A percentile compares a stretch with the other conserved stretches of the same genome.
These are phyloP conservation scores for Pythium myriotylum DNA, from an alignment of 352 stramenopile species.

Conservation along the genomic window DNA sequence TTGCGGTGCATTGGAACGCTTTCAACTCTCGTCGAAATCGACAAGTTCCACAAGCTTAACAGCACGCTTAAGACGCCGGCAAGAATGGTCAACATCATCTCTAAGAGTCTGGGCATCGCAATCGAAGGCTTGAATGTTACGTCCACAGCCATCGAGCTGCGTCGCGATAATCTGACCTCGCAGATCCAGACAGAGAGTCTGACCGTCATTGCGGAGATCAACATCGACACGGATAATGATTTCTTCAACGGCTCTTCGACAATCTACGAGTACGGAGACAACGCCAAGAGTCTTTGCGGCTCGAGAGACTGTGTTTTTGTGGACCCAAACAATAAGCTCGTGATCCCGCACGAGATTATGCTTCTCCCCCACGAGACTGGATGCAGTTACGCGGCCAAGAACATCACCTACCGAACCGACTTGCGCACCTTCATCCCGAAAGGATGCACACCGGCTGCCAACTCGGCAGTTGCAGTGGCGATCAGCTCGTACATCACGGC, in stretches of 20 bases:
- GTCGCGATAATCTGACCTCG: conserved; percentile 11
- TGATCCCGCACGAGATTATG: conserved; percentile 39
- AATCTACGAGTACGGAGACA: conserved; percentile 23
- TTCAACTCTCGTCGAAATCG: conserved; percentile 10
- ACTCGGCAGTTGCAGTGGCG: conserved; percentile 36
- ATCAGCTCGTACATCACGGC: conserved; percentile 47
- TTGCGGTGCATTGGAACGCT: conserved; percentile 2
- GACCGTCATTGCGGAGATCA: conserved; percentile 7
- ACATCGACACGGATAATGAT: neutral
- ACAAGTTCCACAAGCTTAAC: neutral
- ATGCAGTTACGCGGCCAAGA: conserved; percentile 31
- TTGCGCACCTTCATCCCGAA: conserved; percentile 41
- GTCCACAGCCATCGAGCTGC: conserved; percentile 3
- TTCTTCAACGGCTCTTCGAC: neutral
- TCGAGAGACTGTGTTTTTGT: conserved; percentile 38
- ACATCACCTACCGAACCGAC: conserved; percentile 41
- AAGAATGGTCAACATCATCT: neutral
- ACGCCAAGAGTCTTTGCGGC: conserved; percentile 35
- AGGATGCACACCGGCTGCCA: conserved; percentile 25
- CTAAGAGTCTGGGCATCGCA: conserved; percentile 1
- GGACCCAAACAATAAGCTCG: conserved; percentile 27
- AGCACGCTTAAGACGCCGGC: neutral
- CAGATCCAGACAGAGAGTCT: conserved; percentile 22
- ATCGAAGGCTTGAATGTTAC: neutral
- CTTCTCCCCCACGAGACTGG: conserved; percentile 38